Base-by-base conservation (phyloP, 805 yeast species). In the Candida incommunis region DNA sequence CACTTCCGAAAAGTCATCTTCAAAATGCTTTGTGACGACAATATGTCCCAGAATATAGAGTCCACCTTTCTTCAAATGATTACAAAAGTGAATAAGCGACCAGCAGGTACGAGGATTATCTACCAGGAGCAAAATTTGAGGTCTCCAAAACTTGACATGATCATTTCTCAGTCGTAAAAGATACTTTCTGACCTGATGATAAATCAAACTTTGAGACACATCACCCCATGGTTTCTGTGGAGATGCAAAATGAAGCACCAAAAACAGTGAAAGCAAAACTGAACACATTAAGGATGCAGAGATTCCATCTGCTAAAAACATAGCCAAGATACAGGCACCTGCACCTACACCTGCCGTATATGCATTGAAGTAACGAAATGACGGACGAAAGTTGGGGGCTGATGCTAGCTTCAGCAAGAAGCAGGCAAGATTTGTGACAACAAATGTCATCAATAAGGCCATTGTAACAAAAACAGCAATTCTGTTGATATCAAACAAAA, bases 211-310 rank as follows among this genome's bases (percentile, higher is more conserved):
- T 62, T 92, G 98, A 2, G 97, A 88, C 22, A 92, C 96, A 63
- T 92, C 99, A 27, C 99, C 99, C 88, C 96, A 92, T 26, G 88
- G 82, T 58, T 86, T 87, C 3, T 98, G 96, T 1, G 96, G 96
- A 9, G 95, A 82, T 43, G 77, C 72, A 57, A 87, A 86, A 60
- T 92, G 97, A 51, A 92, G 92, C 45, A 82, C 60, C 41, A 86
- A 57, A 53, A 92, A 82, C 40, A 92, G 64, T 16, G 79, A 66
- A 34, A 76, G 60, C 54, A 87, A 68, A 45, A 80, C 75, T 9
- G 80, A 63, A 23, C 87, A 74, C 22, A 88, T 80, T 25, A 80
- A 69, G 2, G 85, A 69, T 0, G 98, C 97, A 2, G 94, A 83
- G 15, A 82, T 56, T 27, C 95, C 94, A 65, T 92, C 98, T 3